Evolutionary conservation across 371 early-diverging fungal genomes (phyloP).

Genomic region (Actinomortierella wolfii): DNA sequence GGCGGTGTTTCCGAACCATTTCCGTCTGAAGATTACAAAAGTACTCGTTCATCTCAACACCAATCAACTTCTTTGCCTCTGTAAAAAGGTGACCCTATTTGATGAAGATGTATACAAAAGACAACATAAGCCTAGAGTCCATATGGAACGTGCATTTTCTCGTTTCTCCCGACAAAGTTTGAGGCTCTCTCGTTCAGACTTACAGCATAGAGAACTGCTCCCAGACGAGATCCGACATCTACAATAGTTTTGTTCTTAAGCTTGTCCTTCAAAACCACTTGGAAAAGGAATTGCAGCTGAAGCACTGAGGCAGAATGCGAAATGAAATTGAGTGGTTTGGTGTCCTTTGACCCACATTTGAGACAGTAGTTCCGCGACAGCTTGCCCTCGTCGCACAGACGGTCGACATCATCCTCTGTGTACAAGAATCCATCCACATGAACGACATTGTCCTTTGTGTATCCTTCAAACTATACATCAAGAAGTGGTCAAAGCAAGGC

Average conservation of each 20-base stretch:
- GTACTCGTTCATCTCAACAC: constrained; percentile 68
- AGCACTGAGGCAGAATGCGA: constrained; percentile 68
- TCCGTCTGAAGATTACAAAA: constrained; percentile 62
- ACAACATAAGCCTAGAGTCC: background rate
- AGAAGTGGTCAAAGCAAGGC: background rate
- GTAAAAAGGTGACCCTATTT: constrained; percentile 62
- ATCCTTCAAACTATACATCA: constrained; percentile 54
- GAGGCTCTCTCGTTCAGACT: constrained; percentile 16
- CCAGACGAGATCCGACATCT: constrained; percentile 69
- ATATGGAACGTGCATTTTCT: too few relatives aligned
- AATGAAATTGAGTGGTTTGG: constrained; percentile 63
- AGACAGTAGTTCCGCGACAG: constrained; percentile 65
- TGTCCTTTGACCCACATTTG: constrained; percentile 62
- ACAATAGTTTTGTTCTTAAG: constrained; percentile 58
- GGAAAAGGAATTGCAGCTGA: constrained; percentile 65
- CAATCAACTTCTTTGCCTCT: constrained; percentile 59
- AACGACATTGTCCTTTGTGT: constrained; percentile 59
- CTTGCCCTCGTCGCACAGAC: constrained; percentile 62
- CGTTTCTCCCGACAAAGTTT: too few relatives aligned
- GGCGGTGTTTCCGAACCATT: constrained; percentile 58
- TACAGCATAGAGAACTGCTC: constrained; percentile 68
- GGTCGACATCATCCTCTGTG: constrained; percentile 69
- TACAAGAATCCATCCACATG: constrained; percentile 72
- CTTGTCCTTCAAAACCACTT: constrained; percentile 55
- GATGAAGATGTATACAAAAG: background rate